These are phyloP conservation scores for Monosporascus sp. DNA, from an alignment of 2,329 filamentous ascomycete genomes.

Conservation along the genomic window DNA sequence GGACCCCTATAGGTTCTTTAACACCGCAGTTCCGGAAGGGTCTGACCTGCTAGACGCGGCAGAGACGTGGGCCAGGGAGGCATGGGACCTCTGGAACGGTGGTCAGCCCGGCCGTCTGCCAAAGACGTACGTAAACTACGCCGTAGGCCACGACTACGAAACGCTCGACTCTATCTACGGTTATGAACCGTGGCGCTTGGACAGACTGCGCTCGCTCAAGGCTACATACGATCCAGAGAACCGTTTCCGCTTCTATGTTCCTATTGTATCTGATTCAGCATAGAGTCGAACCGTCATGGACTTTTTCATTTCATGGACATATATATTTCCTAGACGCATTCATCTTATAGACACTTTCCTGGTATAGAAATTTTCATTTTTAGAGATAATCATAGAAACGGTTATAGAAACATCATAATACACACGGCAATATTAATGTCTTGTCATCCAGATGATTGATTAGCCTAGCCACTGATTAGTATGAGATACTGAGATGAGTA, in stretches of 20 bases:
- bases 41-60: slow-evolving; percentile 1
- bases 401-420: no score
- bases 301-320: no score
- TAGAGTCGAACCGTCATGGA: no score
- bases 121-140: slow-evolving; percentile 21
- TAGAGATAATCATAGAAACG: no score
- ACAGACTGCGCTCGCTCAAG: slow-evolving; percentile 26
- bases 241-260: slow-evolving; percentile 9
- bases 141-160: slow-evolving; percentile 12
- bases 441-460: no score
- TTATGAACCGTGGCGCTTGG: slow-evolving; percentile 24
- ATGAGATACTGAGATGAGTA: no score
- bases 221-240: slow-evolving; percentile 28
- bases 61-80: slow-evolving; percentile 6
- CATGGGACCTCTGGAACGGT: slow-evolving; percentile 10
- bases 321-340: no score
- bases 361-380: no score
- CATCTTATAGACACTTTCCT: no score
- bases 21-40: neutral
- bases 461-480: no score
- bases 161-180: slow-evolving; percentile 16
- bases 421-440: no score
- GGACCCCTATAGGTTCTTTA: slow-evolving; percentile 2
- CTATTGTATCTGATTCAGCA: slow-evolving; percentile 6
- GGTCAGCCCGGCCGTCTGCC: slow-evolving; percentile 10